Evolutionary conservation across 2,329 filamentous ascomycete genomes (phyloP).

Genomic region (Clonostachys rhizophaga): DNA sequence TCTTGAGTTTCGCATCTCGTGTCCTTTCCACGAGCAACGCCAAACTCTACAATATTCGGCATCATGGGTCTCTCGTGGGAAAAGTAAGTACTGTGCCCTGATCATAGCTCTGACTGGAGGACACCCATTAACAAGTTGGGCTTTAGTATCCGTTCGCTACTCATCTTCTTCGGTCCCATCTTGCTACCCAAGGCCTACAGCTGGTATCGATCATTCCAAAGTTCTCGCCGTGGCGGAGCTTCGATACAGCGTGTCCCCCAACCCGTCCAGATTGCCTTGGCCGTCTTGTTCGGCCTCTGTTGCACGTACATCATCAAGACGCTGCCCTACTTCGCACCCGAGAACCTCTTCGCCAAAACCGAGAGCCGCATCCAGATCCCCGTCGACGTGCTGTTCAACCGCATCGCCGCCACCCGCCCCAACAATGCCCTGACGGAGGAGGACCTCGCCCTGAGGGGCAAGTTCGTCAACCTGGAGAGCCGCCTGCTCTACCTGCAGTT

Average conservation of each 20-base stretch:
- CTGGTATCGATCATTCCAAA: slow-evolving; percentile 55
- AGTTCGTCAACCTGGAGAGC: slow-evolving; percentile 67
- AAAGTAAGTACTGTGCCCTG: slow-evolving; percentile 6
- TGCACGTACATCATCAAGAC: slow-evolving; percentile 49
- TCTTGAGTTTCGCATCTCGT: not conserved
- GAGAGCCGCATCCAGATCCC: slow-evolving; percentile 79
- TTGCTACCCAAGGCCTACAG: slow-evolving; percentile 62
- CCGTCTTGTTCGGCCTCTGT: slow-evolving; percentile 49
- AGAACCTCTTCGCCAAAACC: slow-evolving; percentile 78
- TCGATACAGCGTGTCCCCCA: slow-evolving; percentile 51
- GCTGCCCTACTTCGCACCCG: slow-evolving; percentile 63
- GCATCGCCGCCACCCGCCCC: slow-evolving; percentile 57
- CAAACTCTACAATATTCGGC: not conserved
- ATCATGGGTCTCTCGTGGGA: slow-evolving; percentile 4
- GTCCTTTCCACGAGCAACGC: not conserved
- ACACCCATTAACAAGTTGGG: slow-evolving; percentile 5
- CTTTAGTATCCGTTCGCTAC: slow-evolving; percentile 46
- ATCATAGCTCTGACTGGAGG: not conserved
- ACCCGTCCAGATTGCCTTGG: slow-evolving; percentile 50
- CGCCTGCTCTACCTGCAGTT: slow-evolving; percentile 79
- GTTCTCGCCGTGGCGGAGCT: slow-evolving; percentile 35
- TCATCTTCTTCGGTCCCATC: slow-evolving; percentile 65
- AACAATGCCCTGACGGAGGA: slow-evolving; percentile 37
- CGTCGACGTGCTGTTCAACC: slow-evolving; percentile 78
- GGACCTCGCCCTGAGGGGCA: slow-evolving; percentile 63